Evolutionary conservation across 345 rosid species (phyloP).

Genomic region (Lumnitzera racemosa): DNA sequence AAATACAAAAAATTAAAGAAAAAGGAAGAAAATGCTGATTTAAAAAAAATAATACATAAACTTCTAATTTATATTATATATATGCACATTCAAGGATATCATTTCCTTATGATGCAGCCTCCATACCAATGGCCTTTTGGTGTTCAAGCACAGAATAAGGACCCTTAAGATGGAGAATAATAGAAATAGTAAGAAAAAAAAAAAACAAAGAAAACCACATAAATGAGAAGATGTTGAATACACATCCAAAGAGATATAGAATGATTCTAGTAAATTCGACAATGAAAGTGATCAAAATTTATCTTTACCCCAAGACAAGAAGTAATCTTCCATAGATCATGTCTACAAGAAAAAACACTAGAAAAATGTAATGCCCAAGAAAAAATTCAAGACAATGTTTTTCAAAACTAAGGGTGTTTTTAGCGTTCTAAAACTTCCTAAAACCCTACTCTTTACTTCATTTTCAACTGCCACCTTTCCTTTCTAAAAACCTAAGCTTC

Average conservation of each 20-base stretch:
- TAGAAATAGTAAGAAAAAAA: neutral
- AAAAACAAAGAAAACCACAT: constrained; percentile 12
- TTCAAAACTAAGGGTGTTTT: too few species aligned
- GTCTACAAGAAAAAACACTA: constrained; percentile 33
- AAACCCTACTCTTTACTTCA: too few species aligned
- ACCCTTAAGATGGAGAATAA: neutral
- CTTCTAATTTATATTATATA: too few species aligned
- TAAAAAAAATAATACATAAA: too few species aligned
- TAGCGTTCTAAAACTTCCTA: too few species aligned
- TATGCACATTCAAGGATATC: constrained; percentile 40
- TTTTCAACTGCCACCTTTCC: too few species aligned
- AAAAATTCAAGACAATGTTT: too few species aligned
- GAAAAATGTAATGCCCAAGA: constrained; percentile 10
- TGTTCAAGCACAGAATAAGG: constrained; percentile 15
- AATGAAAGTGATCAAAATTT: constrained; percentile 46
- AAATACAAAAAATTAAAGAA: too few species aligned
- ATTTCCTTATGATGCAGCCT: constrained; percentile 56
- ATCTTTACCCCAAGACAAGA: constrained; percentile 27
- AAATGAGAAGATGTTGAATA: constrained; percentile 26
- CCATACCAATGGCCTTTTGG: constrained; percentile 32
- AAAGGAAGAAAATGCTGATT: too few species aligned
- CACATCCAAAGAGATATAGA: constrained; percentile 33
- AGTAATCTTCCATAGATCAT: constrained; percentile 30
- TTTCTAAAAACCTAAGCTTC: too few species aligned
- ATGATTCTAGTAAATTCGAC: constrained; percentile 46